A percentile compares a stretch with the other conserved stretches of the same genome.
phyloP scores from a whole-genome alignment of 2,329 filamentous ascomycete species.

The Xylariales sp. region DNA sequence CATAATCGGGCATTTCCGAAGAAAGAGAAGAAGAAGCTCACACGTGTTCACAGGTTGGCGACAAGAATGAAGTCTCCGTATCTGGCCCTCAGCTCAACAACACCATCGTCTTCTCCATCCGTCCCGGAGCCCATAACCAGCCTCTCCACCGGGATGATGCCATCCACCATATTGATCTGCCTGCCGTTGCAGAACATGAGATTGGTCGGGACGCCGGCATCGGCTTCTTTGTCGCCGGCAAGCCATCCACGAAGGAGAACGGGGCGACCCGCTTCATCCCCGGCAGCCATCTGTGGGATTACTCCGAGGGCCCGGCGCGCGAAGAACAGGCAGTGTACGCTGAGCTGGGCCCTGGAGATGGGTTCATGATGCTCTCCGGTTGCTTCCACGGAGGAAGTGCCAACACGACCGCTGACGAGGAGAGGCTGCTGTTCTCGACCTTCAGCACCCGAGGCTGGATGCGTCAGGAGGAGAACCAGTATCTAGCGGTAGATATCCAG shows the following conservation, averaged over 20 bases:
- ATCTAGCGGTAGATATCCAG: not conserved
- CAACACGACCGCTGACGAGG: not conserved
- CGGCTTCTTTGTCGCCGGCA: not conserved
- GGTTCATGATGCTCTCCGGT: not conserved
- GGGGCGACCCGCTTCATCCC: constrained; percentile 1
- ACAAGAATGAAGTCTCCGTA: not conserved
- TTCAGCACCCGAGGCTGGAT: not conserved
- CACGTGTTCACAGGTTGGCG: too few relatives aligned
- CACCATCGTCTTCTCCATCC: not conserved
- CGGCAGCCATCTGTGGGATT: not conserved
- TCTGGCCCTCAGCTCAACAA: not conserved
- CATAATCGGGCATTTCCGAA: too few relatives aligned
- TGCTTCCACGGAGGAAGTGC: not conserved
- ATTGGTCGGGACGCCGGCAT: not conserved
- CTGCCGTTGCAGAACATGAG: not conserved
- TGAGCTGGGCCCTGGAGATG: not conserved
- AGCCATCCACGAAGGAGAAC: not conserved
- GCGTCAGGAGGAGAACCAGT: constrained; percentile 1
- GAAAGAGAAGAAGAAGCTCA: too few relatives aligned
- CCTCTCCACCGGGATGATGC: not conserved
- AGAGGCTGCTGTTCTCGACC: not conserved
- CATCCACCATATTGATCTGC: not conserved
- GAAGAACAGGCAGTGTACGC: not conserved
- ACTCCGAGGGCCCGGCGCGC: not conserved
- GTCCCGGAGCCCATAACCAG: not conserved